These are phyloP conservation scores for Ricinus communis DNA, from an alignment of 345 rosid genomes.

Conservation along the genomic window DNA sequence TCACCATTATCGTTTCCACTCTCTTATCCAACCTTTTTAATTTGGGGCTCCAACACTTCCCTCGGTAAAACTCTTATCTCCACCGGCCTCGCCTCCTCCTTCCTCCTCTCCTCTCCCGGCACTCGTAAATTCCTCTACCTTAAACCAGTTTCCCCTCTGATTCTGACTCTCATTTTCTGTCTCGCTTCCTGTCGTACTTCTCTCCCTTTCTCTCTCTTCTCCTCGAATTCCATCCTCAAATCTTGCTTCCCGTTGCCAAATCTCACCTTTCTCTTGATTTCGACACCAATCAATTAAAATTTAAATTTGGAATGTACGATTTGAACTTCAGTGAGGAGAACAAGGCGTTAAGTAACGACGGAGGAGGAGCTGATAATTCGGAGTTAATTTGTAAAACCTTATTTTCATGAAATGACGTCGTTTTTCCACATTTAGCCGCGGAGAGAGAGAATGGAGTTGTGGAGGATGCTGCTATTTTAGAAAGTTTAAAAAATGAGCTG, in stretches of 20 bases:
- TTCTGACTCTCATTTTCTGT: slow-evolving; percentile 83
- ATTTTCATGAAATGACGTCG: slow-evolving; percentile 81
- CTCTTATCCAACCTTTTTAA: slow-evolving; percentile 60
- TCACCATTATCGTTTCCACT: slow-evolving; percentile 41
- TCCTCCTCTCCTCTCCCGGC: slow-evolving; percentile 49
- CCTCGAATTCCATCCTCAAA: slow-evolving; percentile 59
- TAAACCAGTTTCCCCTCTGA: slow-evolving; percentile 89
- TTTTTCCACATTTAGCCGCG: slow-evolving; percentile 87
- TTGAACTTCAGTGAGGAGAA: slow-evolving; percentile 50
- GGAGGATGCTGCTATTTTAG: slow-evolving; percentile 49
- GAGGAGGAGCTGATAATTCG: slow-evolving; percentile 26
- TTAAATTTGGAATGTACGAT: slow-evolving; percentile 48
- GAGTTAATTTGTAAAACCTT: slow-evolving; percentile 66
- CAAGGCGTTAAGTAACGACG: slow-evolving; percentile 27
- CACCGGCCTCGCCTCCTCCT: slow-evolving; percentile 83
- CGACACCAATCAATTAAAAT: not conserved
- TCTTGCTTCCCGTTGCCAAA: slow-evolving; percentile 57
- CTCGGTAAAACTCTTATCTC: slow-evolving; percentile 95
- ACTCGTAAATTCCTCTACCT: slow-evolving; percentile 58
- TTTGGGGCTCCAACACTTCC: slow-evolving; percentile 90
- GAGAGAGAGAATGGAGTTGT: slow-evolving; percentile 61
- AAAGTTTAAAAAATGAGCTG: slow-evolving; percentile 42
- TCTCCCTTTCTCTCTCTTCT: slow-evolving; percentile 35
- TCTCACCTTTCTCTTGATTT: slow-evolving; percentile 10
- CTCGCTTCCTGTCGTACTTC: slow-evolving; percentile 49